Percentiles rank a stretch among this genome's conserved stretches.
Conservation (phyloP, 495 filamentous ascomycete genomes). For the Penicillium cosmopolitanum region DNA sequence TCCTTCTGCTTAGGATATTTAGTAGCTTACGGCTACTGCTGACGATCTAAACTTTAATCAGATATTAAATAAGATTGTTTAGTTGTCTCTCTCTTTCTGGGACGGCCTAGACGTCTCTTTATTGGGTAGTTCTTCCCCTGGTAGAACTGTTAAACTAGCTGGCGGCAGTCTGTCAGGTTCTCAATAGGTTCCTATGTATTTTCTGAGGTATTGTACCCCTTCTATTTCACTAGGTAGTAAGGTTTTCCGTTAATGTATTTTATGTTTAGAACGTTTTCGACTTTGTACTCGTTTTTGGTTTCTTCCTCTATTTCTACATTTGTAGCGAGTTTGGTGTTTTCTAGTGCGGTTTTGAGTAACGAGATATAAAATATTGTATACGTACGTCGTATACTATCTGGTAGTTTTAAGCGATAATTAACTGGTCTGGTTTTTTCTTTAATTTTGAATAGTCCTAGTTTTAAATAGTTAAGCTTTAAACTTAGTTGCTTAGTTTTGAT, state of each 20-base stretch:
- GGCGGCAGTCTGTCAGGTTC: conserved; percentile 5
- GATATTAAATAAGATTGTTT: too few relatives aligned
- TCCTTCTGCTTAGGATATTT: too few relatives aligned
- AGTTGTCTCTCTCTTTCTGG: too few relatives aligned
- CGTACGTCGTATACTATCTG: conserved; percentile 5
- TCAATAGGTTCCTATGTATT: conserved; percentile 19
- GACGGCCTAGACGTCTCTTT: too few relatives aligned
- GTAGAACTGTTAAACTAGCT: conserved; percentile 13
- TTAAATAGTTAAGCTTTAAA: conserved; percentile 11
- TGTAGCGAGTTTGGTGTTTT: conserved; percentile 10
- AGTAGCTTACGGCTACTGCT: too few relatives aligned
- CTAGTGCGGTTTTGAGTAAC: conserved; percentile 1
- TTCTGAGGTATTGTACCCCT: conserved; percentile 10
- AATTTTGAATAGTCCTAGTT: conserved; percentile 17
- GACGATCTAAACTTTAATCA: too few relatives aligned
- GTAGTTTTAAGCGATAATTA: conserved; percentile 18
- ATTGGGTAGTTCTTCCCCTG: background rate
- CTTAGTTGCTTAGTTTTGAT: conserved; percentile 13
- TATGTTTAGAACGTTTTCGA: conserved; percentile 5
- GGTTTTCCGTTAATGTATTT: conserved; percentile 3
- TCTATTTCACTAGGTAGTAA: conserved; percentile 12
- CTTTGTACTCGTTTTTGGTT: conserved; percentile 10
- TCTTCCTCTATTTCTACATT: conserved; percentile 13
- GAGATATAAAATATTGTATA: conserved; percentile 11
- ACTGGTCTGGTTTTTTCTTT: conserved; percentile 13